These are phyloP conservation scores for Curvularia spicifera DNA, from an alignment of 2,329 filamentous ascomycete species.

Conservation along the genomic window DNA sequence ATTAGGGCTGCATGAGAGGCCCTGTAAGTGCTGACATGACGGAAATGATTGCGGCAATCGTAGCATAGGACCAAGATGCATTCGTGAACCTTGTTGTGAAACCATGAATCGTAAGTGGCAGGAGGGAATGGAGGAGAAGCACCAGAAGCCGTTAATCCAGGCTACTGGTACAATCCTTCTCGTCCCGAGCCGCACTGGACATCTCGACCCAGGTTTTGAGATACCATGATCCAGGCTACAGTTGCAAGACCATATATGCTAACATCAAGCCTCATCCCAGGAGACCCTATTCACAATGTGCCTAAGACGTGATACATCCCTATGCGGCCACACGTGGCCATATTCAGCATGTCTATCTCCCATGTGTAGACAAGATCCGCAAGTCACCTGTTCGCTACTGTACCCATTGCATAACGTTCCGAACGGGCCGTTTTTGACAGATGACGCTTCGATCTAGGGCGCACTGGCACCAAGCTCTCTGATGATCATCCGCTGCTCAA, in stretches of 20 bases:
- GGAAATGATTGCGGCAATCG: background rate
- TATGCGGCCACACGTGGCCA: background rate
- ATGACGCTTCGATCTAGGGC: background rate
- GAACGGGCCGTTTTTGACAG: background rate
- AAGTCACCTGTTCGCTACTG: background rate
- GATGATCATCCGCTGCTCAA: background rate
- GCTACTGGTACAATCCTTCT: background rate
- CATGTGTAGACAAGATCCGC: background rate
- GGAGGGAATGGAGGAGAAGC: background rate
- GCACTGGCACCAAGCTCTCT: background rate
- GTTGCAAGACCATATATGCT: background rate
- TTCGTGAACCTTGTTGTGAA: background rate
- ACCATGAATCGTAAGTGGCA: background rate
- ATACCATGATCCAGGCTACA: background rate
- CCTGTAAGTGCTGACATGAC: background rate
- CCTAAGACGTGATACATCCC: background rate
- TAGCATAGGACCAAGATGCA: background rate
- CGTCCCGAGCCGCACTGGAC: background rate
- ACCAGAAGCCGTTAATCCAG: background rate
- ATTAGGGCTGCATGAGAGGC: background rate
- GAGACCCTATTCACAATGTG: background rate
- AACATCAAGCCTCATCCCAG: background rate
- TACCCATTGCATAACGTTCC: background rate
- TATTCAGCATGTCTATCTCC: background rate
- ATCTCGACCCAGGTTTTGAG: background rate